phyloP scores from a whole-genome alignment of 164 flowering plant genomes.

The Buxus sempervirens region DNA sequence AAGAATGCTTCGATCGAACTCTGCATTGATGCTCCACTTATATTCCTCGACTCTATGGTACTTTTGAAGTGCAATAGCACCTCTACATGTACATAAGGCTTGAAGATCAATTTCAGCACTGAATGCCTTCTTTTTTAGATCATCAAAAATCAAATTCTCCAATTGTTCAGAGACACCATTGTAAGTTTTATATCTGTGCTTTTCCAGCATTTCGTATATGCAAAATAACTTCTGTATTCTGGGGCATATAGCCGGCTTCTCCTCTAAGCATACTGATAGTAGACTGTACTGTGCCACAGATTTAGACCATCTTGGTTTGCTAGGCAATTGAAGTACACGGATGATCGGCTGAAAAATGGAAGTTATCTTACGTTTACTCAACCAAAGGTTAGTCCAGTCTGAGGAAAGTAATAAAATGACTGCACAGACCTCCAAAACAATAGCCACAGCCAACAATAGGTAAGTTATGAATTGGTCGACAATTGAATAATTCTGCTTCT shows the following conservation, averaged over 20 bases:
- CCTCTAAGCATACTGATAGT: not conserved
- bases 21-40: not conserved
- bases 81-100: not conserved
- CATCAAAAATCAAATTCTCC: conserved; percentile 8
- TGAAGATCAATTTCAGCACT: not conserved
- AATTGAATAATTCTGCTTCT: conserved; percentile 2
- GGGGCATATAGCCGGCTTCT: not conserved
- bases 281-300: conserved; percentile 16
- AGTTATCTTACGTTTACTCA: conserved; percentile 1
- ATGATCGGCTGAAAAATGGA: not conserved
- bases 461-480: conserved; percentile 33
- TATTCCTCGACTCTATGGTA: not conserved
- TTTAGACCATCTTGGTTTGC: conserved; percentile 20
- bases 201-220: not conserved
- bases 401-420: conserved; percentile 28
- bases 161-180: not conserved
- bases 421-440: conserved; percentile 32
- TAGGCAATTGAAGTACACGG: no score
- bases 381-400: conserved; percentile 29
- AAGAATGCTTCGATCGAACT: conserved; percentile 9
- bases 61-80: not conserved
- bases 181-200: not conserved
- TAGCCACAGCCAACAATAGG: conserved; percentile 34
- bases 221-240: not conserved
- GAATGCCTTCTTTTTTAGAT: not conserved